Evolutionary conservation across 352 stramenopile genomes (phyloP), one percentile per base, ranked within the genome.

Genomic region (Albugo candida): DNA sequence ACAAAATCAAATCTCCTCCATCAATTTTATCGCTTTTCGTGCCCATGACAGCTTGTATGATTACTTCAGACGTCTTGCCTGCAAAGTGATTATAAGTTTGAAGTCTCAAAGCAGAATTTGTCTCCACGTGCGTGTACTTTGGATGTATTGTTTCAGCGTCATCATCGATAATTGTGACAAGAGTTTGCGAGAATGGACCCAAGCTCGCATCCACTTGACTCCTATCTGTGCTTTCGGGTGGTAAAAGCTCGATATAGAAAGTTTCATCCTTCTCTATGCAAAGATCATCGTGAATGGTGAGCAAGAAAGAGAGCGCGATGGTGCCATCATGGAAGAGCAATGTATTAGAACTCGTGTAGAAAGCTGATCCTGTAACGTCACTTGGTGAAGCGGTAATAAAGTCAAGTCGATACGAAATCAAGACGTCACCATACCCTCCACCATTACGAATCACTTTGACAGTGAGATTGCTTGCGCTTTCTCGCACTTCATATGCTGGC

Each of bases 231-330:
- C 49, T 48, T 17, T 38, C 52, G 12, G 70, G 62, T 14, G 67
- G 47, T 0, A 53, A 59, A 35, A 87, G 55, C 20, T 60, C 35
- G 17, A 93, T 55, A 12, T 71, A 62, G 44, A 92, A 89, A 0
- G 54, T 64, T 47, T 91, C 75, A 47, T 89, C 56, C 5, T 41
- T 56, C 21, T 93, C 74, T 2, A 73, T 48, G 24, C 74, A 38
- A 24, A 77, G 71, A 48, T 97, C 82, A 49, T 96, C 85, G 52
- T 96, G 82, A 48, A 97, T 93, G 16, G 82, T 87, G 18, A 97
- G 49, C 20, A 84, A 54, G 60, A 97, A 95, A 24, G 74, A 76
- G 35, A 93, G 66, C 19, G 79, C 65, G 14, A 96, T 65, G 17
- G 94, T 67, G 5, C 80, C 83, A 13, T 68, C 63, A 0, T 51